A percentile compares a stretch with the other conserved stretches of the same genome.
These are phyloP conservation scores for Heliamphora pulchella DNA, from an alignment of 179 eudicot genomes.

Conservation along the genomic window DNA sequence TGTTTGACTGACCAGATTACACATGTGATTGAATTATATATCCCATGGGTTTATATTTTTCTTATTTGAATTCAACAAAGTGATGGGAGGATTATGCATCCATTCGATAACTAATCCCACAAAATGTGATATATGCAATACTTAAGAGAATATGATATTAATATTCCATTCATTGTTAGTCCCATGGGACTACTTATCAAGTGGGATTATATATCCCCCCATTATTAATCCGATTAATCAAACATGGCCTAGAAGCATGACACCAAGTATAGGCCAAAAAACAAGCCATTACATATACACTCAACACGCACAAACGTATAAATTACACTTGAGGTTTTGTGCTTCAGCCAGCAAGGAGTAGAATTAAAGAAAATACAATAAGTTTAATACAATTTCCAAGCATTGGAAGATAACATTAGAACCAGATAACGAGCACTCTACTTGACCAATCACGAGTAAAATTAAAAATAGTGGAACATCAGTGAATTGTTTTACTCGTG, in stretches of 20 bases:
- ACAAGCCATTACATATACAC: neutral
- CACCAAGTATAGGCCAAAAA: neutral
- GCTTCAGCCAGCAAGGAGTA: neutral
- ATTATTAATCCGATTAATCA: too few relatives aligned
- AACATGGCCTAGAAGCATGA: neutral
- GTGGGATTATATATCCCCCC: too few relatives aligned
- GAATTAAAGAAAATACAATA: neutral
- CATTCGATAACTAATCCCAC: too few relatives aligned
- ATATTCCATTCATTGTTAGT: too few relatives aligned
- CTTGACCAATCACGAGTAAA: neutral
- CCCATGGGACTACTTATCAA: too few relatives aligned
- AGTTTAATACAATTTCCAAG: neutral
- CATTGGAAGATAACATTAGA: neutral
- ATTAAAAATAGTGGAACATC: neutral
- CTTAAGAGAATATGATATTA: too few relatives aligned
- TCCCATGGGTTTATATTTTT: too few relatives aligned
- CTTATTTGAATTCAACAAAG: too few relatives aligned
- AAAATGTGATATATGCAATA: too few relatives aligned
- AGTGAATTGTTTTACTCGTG: neutral
- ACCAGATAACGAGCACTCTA: neutral
- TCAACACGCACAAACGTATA: neutral
- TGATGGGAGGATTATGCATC: too few relatives aligned
- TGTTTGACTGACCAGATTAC: too few relatives aligned
- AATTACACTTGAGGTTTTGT: neutral
- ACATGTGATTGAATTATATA: too few relatives aligned